Evolutionary conservation across 306 rosid species (phyloP).

Genomic region (Prunus armeniaca): DNA sequence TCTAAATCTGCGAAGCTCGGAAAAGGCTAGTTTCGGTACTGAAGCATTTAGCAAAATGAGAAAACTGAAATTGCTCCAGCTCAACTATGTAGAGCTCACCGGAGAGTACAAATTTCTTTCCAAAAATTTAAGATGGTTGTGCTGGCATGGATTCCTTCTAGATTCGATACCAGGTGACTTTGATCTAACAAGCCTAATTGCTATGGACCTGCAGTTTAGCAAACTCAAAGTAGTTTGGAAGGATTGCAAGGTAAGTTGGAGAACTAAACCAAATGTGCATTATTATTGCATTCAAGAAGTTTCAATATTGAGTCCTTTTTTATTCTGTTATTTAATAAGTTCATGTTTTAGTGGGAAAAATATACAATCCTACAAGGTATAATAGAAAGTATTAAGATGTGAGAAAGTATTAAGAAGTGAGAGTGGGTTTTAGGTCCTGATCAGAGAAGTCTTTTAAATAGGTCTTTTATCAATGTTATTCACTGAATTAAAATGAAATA

Average conservation of each 20-base stretch:
- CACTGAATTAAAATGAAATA: too few species aligned
- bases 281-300: too few species aligned
- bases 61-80: constrained; percentile 38
- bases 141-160: constrained; percentile 8
- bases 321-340: too few species aligned
- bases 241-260: constrained; percentile 30
- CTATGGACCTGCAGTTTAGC: constrained; percentile 14
- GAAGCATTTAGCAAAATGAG: constrained; percentile 35
- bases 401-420: too few species aligned
- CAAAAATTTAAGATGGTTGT: constrained; percentile 12
- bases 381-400: too few species aligned
- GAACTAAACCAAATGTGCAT: too few species aligned
- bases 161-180: constrained; percentile 9
- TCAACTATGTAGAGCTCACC: constrained; percentile 11
- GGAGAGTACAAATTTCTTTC: constrained; percentile 34
- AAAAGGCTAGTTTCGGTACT: not conserved
- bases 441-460: too few species aligned
- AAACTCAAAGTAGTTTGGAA: constrained; percentile 28
- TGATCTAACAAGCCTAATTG: constrained; percentile 21
- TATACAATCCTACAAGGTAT: too few species aligned
- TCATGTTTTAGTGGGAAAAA: too few species aligned
- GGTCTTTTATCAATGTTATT: too few species aligned
- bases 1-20: not conserved
- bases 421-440: too few species aligned
- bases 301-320: too few species aligned